A percentile compares a stretch with the other conserved stretches of the same genome.
phyloP scores from a whole-genome alignment of 2,329 filamentous ascomycete species.

The Diaporthe aspalathi region DNA sequence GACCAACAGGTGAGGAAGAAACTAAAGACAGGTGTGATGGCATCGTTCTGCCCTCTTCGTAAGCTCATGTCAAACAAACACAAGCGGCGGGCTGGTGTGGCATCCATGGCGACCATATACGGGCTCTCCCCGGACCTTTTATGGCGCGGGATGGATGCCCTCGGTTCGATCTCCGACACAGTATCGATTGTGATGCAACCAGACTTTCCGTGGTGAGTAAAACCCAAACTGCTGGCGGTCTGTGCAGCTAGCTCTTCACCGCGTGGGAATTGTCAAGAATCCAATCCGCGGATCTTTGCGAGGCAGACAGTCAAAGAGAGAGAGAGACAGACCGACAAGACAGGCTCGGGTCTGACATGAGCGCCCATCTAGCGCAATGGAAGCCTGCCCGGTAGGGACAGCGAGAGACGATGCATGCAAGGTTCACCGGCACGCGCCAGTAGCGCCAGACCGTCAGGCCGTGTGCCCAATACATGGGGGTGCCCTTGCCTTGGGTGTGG shows the following conservation, averaged over 20 bases:
- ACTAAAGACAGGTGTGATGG: too few species aligned
- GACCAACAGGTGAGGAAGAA: too few species aligned
- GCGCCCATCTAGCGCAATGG: background rate
- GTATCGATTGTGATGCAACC: background rate
- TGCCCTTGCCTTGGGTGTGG: conserved; percentile 8
- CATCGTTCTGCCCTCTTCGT: too few species aligned
- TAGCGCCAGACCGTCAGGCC: background rate
- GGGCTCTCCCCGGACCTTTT: background rate
- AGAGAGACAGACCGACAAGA: too few species aligned
- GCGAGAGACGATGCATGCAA: background rate
- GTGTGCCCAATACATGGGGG: conserved; percentile 20
- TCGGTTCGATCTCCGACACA: background rate
- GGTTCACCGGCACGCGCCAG: conserved; percentile 15
- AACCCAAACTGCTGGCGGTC: background rate
- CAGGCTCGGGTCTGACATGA: conserved; percentile 13
- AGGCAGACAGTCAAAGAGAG: background rate
- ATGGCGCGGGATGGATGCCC: background rate
- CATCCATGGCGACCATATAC: background rate
- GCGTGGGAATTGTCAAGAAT: background rate
- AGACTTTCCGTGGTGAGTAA: background rate
- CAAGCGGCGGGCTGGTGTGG: background rate
- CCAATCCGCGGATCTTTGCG: background rate
- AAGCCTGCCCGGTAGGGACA: background rate
- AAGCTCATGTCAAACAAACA: background rate
- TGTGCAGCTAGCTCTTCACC: background rate